Base-by-base conservation (phyloP, 2,329 filamentous ascomycete genomes). In the Ascochyta koolunga region DNA sequence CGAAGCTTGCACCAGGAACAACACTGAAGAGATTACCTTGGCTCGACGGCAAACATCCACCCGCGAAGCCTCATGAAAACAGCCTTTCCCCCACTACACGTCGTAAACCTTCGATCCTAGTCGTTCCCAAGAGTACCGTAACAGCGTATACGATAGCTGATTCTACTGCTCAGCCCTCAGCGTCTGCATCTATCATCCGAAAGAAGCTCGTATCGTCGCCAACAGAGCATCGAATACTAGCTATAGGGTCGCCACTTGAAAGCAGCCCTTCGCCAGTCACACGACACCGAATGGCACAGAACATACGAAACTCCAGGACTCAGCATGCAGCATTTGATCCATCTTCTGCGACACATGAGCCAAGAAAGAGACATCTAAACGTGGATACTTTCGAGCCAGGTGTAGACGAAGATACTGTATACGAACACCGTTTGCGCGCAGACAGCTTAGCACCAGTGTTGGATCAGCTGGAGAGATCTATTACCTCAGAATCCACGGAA, bases 1-100 rank as follows among this genome's bases (percentile, higher is more conserved):
- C 35, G 1, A 68, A 56, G 44, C 35, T 61, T 38, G 22, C 54
- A 15, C 53, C 56, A 11, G 55, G 56, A 5, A 56, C 45, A 18
- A 61, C 56, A 5, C 25, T 46, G 1, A 70, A 59, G 19, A 66
- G 46, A 40, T 64, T 72, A 18, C 71, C 70, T 15, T 74, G 71
- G 71, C 61, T 74, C 7, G 67, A 70, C 38, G 60, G 58, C 15
- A 69, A 62, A 11, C 38, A 33, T n/a, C 48, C 64, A 5, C 22
- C n/a, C 32, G 25, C 19, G 18, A 32, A 43, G 5, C 56, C 53
- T 5, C 29, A 37, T 38, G 37, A 46, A 7, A 38, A 54, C 1
- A 33, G 54, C 15, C 36, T 52, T 16, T 58, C 59, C 13, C 48
- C 59, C 5, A 43, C 36, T n/a, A 55, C 47, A 15, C 54, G 27